phyloP scores from a whole-genome alignment of 352 stramenopile genomes.

The Phytophthora europaea region DNA sequence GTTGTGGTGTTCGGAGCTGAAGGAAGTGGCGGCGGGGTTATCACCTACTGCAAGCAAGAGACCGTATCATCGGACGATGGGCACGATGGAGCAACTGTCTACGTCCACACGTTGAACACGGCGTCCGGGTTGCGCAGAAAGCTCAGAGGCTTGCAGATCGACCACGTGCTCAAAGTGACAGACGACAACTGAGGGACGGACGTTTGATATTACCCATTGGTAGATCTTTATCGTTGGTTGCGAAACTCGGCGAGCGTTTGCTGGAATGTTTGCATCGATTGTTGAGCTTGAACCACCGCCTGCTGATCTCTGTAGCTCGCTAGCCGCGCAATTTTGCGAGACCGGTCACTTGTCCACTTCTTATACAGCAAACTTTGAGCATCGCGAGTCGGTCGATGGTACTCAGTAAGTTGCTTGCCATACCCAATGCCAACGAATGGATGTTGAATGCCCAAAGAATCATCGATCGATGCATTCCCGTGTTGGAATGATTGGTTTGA shows the following conservation, averaged over 20 bases:
- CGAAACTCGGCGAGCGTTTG: conserved; percentile 39
- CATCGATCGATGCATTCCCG: not conserved
- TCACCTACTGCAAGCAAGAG: conserved; percentile 71
- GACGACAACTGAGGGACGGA: not conserved
- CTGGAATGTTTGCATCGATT: conserved; percentile 61
- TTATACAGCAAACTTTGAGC: conserved; percentile 43
- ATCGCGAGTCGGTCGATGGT: conserved; percentile 13
- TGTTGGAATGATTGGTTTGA: not conserved
- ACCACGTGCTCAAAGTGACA: conserved; percentile 45
- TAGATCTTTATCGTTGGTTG: conserved; percentile 16
- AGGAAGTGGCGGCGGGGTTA: conserved; percentile 58
- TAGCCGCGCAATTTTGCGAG: conserved; percentile 30
- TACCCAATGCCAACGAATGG: not conserved
- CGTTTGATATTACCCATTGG: not conserved
- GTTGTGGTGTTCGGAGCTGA: conserved; percentile 61
- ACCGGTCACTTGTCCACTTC: conserved; percentile 36
- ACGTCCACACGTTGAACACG: conserved; percentile 78
- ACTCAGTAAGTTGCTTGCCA: not conserved
- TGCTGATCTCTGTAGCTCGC: conserved; percentile 28
- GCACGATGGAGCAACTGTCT: conserved; percentile 22
- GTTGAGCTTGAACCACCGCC: conserved; percentile 38
- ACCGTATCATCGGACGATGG: not conserved
- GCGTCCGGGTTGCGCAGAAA: conserved; percentile 67
- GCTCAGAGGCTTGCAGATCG: conserved; percentile 57
- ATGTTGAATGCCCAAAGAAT: not conserved